Evolutionary conservation across 148 eudicot genomes (phyloP).

Genomic region (Pharnaceum exiguum): DNA sequence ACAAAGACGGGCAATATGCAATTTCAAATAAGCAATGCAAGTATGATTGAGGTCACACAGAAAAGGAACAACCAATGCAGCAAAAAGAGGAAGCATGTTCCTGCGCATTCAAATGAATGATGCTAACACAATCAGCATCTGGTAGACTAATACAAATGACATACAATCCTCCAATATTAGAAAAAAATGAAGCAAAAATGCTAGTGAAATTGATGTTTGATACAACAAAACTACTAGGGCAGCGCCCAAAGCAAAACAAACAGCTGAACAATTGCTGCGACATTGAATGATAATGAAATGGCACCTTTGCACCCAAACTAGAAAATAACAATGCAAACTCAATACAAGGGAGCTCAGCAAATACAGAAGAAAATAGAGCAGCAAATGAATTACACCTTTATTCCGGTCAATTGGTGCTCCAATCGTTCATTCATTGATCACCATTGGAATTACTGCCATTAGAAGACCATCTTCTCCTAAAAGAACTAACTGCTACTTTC

Average conservation of each 20-base stretch:
- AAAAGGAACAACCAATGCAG: too few relatives aligned
- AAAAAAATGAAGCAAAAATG: too few relatives aligned
- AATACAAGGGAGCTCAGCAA: not conserved
- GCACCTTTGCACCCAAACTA: constrained; percentile 6
- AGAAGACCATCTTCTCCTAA: constrained; percentile 46
- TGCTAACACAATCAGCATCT: too few relatives aligned
- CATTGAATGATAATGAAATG: constrained; percentile 2
- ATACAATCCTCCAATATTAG: too few relatives aligned
- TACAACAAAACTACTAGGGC: constrained; percentile 4
- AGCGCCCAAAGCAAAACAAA: not conserved
- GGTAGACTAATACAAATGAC: too few relatives aligned
- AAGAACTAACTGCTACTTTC: constrained; percentile 44
- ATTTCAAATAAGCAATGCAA: too few relatives aligned
- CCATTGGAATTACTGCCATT: constrained; percentile 32
- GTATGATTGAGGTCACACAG: too few relatives aligned
- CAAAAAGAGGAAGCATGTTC: too few relatives aligned
- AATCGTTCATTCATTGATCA: constrained; percentile 23
- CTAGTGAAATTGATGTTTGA: too few relatives aligned
- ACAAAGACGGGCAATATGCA: too few relatives aligned
- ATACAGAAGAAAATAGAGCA: constrained; percentile 1
- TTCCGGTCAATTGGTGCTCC: constrained; percentile 9
- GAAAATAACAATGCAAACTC: constrained; percentile 8
- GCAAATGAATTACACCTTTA: constrained; percentile 10
- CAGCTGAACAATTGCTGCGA: constrained; percentile 13
- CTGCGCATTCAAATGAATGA: too few relatives aligned